Evolutionary conservation across 2,329 filamentous ascomycete species (phyloP), one percentile per base, ranked within the genome.

Genomic region (Gnomoniopsis sp.): DNA sequence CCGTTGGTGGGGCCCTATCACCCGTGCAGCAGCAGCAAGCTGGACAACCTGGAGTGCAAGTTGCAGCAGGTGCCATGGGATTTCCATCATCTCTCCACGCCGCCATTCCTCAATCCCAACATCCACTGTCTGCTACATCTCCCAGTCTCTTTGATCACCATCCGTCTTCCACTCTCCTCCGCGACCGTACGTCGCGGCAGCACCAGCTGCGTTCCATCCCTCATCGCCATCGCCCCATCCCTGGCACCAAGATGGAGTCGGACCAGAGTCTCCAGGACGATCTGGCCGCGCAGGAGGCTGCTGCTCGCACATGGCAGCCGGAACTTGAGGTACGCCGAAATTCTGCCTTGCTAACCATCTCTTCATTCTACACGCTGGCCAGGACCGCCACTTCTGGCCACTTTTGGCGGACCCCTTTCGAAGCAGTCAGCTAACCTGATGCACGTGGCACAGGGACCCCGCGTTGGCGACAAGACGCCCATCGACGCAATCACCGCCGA

Each of bases 401-500:
- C 6, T 7, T 41, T 10, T 7, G 26, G 17, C 12, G 30, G 6
- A 14, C 6, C 7, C 15, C 26, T 30, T 17, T 34, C 14, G 19
- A 58, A 67, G 74, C 63, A 72, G 66, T 58, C 58, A 49, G 38
- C 64, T 56, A 64, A 61, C 55, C 69, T 36, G 23, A 12, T 10
- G 15, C 21, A 17, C 49, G 26, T 22, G 14, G 43, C 23, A 53
- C 30, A 97, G 93, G 92, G 91, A 57, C 90, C 91, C 62, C 80
- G 93, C 52, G 89, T 98, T 64, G 90, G 91, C 67, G 82, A 88
- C 62, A 90, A 89, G 74, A 85, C 86, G 68, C 84, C 89, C 53
- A 96, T 88, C 74, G 83, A 86, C 65, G 85, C 81, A 64, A 91
- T 99, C 69, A 87, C 89, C 17, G 82, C 88, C 63, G 90, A 96